These are phyloP conservation scores for Aegilops longissima DNA, from an alignment of 176 grass and related monocot species.

Conservation along the genomic window DNA sequence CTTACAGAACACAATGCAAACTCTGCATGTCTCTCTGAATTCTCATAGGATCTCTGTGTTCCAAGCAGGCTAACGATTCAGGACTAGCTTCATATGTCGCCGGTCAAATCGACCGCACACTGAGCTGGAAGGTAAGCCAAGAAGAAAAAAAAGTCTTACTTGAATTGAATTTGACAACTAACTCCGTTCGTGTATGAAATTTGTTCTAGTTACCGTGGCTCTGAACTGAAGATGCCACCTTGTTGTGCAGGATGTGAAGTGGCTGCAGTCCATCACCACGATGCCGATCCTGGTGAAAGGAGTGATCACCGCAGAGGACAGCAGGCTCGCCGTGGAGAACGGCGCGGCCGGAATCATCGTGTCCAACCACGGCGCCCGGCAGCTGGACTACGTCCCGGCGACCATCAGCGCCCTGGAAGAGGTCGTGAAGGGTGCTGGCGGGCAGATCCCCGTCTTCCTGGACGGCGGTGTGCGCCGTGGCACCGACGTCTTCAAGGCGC, in stretches of 20 bases:
- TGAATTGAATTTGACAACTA: background rate
- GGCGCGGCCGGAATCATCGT: constrained; percentile 89
- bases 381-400: constrained; percentile 89
- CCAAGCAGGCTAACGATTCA: constrained; percentile 76
- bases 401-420: constrained; percentile 89
- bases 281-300: constrained; percentile 97
- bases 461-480: constrained; percentile 94
- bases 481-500: constrained; percentile 97
- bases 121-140: constrained; percentile 89
- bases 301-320: constrained; percentile 87
- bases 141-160: background rate
- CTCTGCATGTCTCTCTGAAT: background rate
- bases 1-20: constrained; percentile 3
- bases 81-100: constrained; percentile 92
- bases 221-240: background rate
- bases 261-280: constrained; percentile 91
- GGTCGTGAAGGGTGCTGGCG: constrained; percentile 74
- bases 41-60: constrained; percentile 7
- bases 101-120: constrained; percentile 86
- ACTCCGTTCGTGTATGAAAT: background rate
- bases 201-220: background rate
- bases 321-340: constrained; percentile 69
- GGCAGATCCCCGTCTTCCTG: constrained; percentile 83
- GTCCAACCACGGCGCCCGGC: constrained; percentile 93
- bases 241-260: constrained; percentile 73